These are phyloP conservation scores for Alternaria tenuissima DNA, from an alignment of 2,329 filamentous ascomycete genomes.

Conservation along the genomic window DNA sequence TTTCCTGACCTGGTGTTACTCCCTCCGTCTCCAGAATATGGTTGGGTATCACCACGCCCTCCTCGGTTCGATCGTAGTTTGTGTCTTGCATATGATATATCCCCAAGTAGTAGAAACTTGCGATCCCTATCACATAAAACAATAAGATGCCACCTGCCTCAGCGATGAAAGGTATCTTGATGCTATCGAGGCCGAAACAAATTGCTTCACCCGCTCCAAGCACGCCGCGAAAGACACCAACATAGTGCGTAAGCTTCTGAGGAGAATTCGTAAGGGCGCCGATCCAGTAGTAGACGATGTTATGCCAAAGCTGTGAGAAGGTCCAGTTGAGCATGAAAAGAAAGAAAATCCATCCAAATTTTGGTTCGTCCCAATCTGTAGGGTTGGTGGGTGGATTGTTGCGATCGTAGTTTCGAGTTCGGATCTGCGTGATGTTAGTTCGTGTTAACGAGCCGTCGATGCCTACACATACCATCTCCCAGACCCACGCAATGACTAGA, in stretches of 20 bases:
- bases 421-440: constrained; percentile 26
- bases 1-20: constrained; percentile 26
- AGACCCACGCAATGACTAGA: constrained; percentile 39
- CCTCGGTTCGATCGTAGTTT: constrained; percentile 38
- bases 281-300: constrained; percentile 45
- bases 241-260: constrained; percentile 43
- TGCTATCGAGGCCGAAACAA: constrained; percentile 43
- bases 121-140: constrained; percentile 39
- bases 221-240: constrained; percentile 42
- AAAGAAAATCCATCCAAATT: constrained; percentile 41
- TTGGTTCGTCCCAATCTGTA: constrained; percentile 38
- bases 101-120: constrained; percentile 39
- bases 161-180: constrained; percentile 40
- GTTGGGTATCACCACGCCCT: constrained; percentile 39
- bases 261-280: constrained; percentile 44
- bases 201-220: constrained; percentile 44
- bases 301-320: constrained; percentile 43
- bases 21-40: constrained; percentile 35
- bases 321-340: constrained; percentile 46
- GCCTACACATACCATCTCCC: constrained; percentile 39
- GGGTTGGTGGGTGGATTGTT: constrained; percentile 30
- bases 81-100: constrained; percentile 42
- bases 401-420: constrained; percentile 42
- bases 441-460: neutral
- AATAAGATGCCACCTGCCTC: constrained; percentile 41